phyloP scores from a whole-genome alignment of 192 early-diverging fungal species.

The Coemansia sp. region DNA sequence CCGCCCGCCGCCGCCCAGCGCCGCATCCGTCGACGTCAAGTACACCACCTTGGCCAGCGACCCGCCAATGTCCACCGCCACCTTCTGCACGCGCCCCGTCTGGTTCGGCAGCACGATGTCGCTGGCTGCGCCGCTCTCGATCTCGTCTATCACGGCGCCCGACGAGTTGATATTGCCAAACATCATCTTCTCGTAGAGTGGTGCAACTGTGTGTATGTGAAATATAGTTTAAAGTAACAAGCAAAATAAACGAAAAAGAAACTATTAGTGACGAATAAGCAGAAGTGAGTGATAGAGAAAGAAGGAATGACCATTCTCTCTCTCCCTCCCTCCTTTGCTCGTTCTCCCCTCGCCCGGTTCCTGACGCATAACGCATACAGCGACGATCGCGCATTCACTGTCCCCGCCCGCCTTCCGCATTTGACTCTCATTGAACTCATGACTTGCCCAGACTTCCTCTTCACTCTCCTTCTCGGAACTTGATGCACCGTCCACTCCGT shows the following conservation, averaged over 20 bases:
- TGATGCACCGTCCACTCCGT: too few relatives aligned
- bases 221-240: background rate
- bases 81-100: constrained; percentile 74
- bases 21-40: constrained; percentile 52
- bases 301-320: too few relatives aligned
- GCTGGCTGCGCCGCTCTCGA: constrained; percentile 42
- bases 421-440: background rate
- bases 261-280: background rate
- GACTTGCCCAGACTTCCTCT: background rate
- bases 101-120: constrained; percentile 91
- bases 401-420: background rate
- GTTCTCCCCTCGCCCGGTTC: too few relatives aligned
- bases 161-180: constrained; percentile 50
- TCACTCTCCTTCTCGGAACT: background rate
- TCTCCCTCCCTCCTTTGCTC: too few relatives aligned
- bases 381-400: background rate
- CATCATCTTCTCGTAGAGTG: constrained; percentile 23
- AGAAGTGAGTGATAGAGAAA: background rate
- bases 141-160: constrained; percentile 35
- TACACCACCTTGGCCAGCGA: constrained; percentile 77
- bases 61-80: constrained; percentile 88
- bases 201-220: background rate
- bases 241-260: constrained; percentile 10
- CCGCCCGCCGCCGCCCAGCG: constrained; percentile 61
- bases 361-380: background rate